Conservation (phyloP, 208 protist genomes). For the Herpetomonas tarakana region DNA sequence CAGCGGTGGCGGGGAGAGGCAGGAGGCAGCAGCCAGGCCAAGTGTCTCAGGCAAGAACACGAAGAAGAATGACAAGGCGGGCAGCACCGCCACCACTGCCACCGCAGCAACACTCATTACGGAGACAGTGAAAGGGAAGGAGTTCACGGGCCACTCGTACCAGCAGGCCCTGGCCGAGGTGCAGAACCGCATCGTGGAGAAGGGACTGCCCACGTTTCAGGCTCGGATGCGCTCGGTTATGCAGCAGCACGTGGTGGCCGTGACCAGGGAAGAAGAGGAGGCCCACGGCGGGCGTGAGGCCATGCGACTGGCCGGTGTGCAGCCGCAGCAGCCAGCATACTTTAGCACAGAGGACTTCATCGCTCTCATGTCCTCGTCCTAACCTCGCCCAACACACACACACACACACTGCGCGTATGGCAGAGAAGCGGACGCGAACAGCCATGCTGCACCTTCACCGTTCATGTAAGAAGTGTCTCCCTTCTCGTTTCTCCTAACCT, state of each 20-base stretch:
- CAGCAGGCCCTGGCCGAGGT: conserved; percentile 46
- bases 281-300: conserved; percentile 9
- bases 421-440: too few relatives aligned
- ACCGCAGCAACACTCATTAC: conserved; percentile 9
- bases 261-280: conserved; percentile 12
- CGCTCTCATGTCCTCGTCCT: background rate
- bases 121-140: conserved; percentile 50
- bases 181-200: conserved; percentile 21
- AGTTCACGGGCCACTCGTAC: conserved; percentile 69
- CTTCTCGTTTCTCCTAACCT: too few relatives aligned
- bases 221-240: conserved; percentile 26
- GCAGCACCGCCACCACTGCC: conserved; percentile 1
- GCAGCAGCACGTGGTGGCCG: conserved; percentile 16
- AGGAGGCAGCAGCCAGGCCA: too few relatives aligned
- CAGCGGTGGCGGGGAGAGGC: conserved; percentile 1
- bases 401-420: too few relatives aligned
- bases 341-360: conserved; percentile 17
- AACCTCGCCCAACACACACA: too few relatives aligned
- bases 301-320: conserved; percentile 11
- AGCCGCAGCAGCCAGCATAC: conserved; percentile 11
- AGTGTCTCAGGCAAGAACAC: background rate
- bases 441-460: too few relatives aligned
- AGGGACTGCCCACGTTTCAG: conserved; percentile 40
- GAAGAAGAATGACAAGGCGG: background rate
- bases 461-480: too few relatives aligned